A percentile compares a stretch with the other conserved stretches of the same genome.
These are phyloP conservation scores for Dendrocalamus sinicus DNA, from an alignment of 176 grass and related monocot species.

Conservation along the genomic window DNA sequence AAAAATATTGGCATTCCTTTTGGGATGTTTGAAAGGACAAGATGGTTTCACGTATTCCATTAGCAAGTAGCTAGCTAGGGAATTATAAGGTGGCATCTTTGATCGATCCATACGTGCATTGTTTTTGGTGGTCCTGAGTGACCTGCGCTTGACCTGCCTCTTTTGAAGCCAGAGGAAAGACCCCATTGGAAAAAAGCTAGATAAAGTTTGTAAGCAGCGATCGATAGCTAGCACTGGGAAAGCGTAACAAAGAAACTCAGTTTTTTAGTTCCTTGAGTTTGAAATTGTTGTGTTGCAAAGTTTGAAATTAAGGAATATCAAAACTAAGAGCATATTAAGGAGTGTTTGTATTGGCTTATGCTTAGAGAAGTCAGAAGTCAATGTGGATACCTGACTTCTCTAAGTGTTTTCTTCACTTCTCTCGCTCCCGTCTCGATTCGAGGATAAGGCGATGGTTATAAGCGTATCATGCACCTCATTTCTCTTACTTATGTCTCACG, in stretches of 20 bases:
- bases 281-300: background rate
- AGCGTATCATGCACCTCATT: rapidly evolving
- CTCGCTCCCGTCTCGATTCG: no score
- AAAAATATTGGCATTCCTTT: constrained; percentile 27
- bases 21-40: constrained; percentile 24
- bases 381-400: no score
- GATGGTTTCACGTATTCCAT: constrained; percentile 36
- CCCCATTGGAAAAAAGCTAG: background rate
- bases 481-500: no score
- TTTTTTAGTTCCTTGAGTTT: background rate
- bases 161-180: constrained; percentile 18
- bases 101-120: background rate
- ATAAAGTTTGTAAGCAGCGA: background rate
- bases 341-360: no score
- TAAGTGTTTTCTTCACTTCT: no score
- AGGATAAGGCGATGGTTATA: no score
- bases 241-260: background rate
- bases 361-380: no score
- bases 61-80: background rate
- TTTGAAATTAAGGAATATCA: background rate
- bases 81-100: background rate
- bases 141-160: background rate
- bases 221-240: background rate
- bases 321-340: background rate
- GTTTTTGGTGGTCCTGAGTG: constrained; percentile 22